Percentiles rank a stretch among this genome's conserved stretches.
Evolutionary conservation across 2,329 filamentous ascomycete genomes (phyloP).

Genomic region (Colletotrichum godetiae): DNA sequence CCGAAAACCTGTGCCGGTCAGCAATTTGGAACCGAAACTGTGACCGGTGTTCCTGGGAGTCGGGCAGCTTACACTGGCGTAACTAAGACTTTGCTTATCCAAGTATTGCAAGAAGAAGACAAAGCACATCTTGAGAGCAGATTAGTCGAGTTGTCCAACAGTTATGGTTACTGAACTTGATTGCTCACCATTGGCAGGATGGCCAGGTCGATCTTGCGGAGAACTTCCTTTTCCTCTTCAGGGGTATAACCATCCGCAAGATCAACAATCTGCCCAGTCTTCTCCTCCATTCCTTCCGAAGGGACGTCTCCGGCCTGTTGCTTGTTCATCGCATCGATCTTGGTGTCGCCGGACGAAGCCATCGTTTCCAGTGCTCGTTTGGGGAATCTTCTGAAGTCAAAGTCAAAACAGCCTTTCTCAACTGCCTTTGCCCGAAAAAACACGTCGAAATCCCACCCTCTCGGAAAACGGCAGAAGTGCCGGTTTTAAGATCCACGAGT

Average conservation of each 20-base stretch:
- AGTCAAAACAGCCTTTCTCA: background rate
- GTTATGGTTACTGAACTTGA: background rate
- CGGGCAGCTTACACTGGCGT: constrained; percentile 46
- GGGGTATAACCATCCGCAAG: constrained; percentile 38
- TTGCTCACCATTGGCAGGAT: constrained; percentile 44
- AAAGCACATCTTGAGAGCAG: constrained; percentile 48
- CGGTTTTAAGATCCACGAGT: background rate
- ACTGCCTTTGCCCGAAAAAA: background rate
- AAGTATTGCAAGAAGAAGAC: constrained; percentile 57
- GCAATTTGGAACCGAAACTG: background rate
- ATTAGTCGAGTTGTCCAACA: background rate
- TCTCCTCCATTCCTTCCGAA: constrained; percentile 25
- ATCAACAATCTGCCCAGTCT: constrained; percentile 35
- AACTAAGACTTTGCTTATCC: constrained; percentile 62
- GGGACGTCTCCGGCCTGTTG: background rate
- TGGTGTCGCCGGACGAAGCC: background rate
- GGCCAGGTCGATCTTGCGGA: constrained; percentile 47
- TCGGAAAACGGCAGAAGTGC: background rate
- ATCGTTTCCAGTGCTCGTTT: background rate
- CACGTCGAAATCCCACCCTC: background rate
- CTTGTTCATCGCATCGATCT: background rate
- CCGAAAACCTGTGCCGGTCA: constrained; percentile 49
- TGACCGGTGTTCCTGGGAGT: background rate
- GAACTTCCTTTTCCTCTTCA: constrained; percentile 46
- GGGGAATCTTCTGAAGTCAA: background rate